Percentiles rank a stretch among this genome's conserved stretches.
Evolutionary conservation across 192 early-diverging fungal genomes (phyloP).

Genomic region (Podila clonocystis): DNA sequence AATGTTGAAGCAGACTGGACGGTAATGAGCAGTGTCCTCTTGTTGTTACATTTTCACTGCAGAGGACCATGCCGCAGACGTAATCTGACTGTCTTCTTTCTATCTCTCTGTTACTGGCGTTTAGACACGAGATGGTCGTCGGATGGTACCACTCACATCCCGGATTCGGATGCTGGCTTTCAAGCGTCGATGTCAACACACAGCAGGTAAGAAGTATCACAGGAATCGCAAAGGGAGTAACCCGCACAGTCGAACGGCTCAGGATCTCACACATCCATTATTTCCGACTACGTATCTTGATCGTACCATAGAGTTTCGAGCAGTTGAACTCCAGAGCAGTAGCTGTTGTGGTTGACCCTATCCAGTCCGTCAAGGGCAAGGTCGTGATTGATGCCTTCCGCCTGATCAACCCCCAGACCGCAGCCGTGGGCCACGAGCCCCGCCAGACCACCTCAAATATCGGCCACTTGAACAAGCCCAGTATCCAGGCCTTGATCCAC

Average conservation of each 20-base stretch:
- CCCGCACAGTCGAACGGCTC: background rate
- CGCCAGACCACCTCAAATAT: slow-evolving; percentile 99
- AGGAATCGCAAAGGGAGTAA: too few relatives aligned
- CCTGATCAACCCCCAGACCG: slow-evolving; percentile 88
- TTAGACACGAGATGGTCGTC: slow-evolving; percentile 96
- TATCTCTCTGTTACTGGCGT: background rate
- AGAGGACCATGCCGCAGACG: too few relatives aligned
- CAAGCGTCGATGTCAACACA: slow-evolving; percentile 98
- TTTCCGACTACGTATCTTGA: background rate
- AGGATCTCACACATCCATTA: background rate
- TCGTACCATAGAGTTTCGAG: slow-evolving; percentile 81
- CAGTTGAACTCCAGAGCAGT: slow-evolving; percentile 93
- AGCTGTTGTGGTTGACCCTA: slow-evolving; percentile 98
- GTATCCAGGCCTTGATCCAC: slow-evolving; percentile 97
- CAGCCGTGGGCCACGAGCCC: slow-evolving; percentile 91
- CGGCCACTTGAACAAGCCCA: slow-evolving; percentile 97
- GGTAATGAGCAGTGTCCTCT: slow-evolving; percentile 54
- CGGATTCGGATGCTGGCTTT: slow-evolving; percentile 99
- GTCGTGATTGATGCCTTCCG: slow-evolving; percentile 99
- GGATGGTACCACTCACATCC: slow-evolving; percentile 99
- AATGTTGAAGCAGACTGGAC: slow-evolving; percentile 99
- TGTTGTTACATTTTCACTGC: background rate
- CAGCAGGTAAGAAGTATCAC: slow-evolving; percentile 76
- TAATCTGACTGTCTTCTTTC: background rate
- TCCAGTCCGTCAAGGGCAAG: slow-evolving; percentile 99